Evolutionary conservation across 176 grass and related monocot genomes (phyloP), one percentile per base, ranked within the genome.

Genomic region (Musa schizocarpa): DNA sequence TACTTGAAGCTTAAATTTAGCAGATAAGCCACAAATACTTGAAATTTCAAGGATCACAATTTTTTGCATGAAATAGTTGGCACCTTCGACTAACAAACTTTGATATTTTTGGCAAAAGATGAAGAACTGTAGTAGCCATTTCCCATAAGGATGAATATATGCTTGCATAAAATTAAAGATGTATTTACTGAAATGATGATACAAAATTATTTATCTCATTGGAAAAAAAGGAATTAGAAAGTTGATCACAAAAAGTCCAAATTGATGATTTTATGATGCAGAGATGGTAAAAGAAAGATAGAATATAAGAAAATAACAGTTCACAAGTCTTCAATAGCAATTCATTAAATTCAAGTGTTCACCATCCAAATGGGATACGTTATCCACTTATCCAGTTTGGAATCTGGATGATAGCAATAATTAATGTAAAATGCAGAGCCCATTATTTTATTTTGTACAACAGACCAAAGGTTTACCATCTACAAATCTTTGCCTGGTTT

Each of bases 401-500:
- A 65, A 13, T 12, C 21, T 27, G 26, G 2, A 65, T 26, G 21
- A 65, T 65, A 27, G 11, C 26, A 23, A 65, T 26, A 29, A 65
- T 26, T 65, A 65, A 27, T 63, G 63, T 7, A 26, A 10, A 26
- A 12, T 11, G 2, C 17, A 55, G 25, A 27, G 13, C 19, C 14
- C 26, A 19, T 50, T 16, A 29, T 49, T 50, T 50, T 13, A 20
- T 24, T 9, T 56, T 25, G 9, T 65, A 17, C 4, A 52, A 77
- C 11, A 53, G 1, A 65, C 53, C 8, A 53, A 22, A 65, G 24
- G 20, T 50, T 67, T 77, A 77, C 75, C 63, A 54, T 77, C 50
- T 3, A 77, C 75, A 77, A 77, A 77, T 14, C 52, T 77, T 50
- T 67, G 62, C 12, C 50, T 77, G 2, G 75, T 77, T 67, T 77